Percentiles rank a stretch among this genome's conserved stretches.
Conservation (phyloP, 495 filamentous ascomycete genomes). For the Aspergillus heteromorphus region DNA sequence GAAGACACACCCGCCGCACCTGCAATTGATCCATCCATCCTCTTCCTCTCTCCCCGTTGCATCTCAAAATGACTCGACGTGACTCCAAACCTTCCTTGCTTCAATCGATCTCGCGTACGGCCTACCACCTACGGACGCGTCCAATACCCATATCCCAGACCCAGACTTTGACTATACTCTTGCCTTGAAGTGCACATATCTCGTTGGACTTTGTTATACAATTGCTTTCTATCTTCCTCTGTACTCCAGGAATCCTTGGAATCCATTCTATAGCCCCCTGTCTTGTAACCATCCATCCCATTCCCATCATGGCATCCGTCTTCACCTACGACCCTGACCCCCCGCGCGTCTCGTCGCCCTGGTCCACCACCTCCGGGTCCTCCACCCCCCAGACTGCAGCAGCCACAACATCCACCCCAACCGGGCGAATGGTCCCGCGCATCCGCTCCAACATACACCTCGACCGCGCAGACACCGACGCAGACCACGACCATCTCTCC, state of each 20-base stretch:
- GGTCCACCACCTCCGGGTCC: constrained; percentile 57
- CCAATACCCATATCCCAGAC: no score
- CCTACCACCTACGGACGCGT: background rate
- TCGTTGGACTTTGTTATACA: no score
- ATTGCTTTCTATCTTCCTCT: no score
- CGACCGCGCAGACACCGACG: constrained; percentile 36
- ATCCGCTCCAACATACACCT: constrained; percentile 23
- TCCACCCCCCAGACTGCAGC: constrained; percentile 32
- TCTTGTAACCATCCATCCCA: no score
- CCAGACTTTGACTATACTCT: no score
- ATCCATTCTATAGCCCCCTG: no score
- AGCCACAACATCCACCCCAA: no score
- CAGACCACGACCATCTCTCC: constrained; percentile 49
- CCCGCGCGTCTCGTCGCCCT: constrained; percentile 82
- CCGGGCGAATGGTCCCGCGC: constrained; percentile 20
- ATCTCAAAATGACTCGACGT: background rate
- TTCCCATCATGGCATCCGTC: constrained; percentile 87
- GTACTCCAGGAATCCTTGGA: no score
- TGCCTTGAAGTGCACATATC: no score
- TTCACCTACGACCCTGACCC: constrained; percentile 93
- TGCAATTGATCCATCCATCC: background rate
- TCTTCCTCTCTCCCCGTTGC: no score
- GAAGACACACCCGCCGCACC: no score
- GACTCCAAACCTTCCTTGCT: background rate
- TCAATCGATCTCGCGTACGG: background rate